Conservation (phyloP, 2,329 filamentous ascomycete species). For the Colletotrichum musae region DNA sequence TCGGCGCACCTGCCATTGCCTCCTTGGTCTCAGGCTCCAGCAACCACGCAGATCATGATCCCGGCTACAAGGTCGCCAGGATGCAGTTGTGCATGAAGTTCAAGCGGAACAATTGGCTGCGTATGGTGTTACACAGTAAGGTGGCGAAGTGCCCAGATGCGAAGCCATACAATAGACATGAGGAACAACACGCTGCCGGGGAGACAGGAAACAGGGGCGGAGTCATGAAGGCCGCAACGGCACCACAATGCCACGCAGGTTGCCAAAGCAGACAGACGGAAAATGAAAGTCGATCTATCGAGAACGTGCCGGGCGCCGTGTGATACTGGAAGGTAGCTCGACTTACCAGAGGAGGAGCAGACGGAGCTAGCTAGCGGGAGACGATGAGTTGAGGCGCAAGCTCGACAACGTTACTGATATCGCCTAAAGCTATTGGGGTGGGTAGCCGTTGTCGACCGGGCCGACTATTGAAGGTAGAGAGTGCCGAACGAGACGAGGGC, state of each 20-base stretch:
- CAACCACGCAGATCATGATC: constrained; percentile 9
- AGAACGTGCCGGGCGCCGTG: not conserved
- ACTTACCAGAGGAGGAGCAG: constrained; percentile 24
- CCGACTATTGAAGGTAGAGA: not conserved
- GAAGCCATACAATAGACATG: constrained; percentile 10
- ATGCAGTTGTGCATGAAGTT: constrained; percentile 14
- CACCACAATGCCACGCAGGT: too few species aligned
- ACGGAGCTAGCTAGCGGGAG: constrained; percentile 34
- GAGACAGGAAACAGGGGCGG: not conserved
- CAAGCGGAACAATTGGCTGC: not conserved
- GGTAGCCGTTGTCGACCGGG: constrained; percentile 4
- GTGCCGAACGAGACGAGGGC: not conserved
- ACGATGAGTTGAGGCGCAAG: constrained; percentile 25
- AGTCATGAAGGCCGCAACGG: too few species aligned
- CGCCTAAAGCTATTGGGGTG: constrained; percentile 6
- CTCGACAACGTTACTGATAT: constrained; percentile 22
- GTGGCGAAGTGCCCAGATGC: constrained; percentile 20
- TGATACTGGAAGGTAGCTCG: constrained; percentile 24
- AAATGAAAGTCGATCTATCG: not conserved
- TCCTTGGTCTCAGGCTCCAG: constrained; percentile 21
- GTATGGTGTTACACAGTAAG: constrained; percentile 10
- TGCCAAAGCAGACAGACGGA: not conserved
- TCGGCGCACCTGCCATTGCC: constrained; percentile 19
- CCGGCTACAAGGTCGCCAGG: not conserved
- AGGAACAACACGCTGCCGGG: not conserved